A percentile compares a stretch with the other conserved stretches of the same genome.
Evolutionary conservation across 1,139 yeast species (phyloP).

Genomic region (Scheffersomyces cryptocercus): DNA sequence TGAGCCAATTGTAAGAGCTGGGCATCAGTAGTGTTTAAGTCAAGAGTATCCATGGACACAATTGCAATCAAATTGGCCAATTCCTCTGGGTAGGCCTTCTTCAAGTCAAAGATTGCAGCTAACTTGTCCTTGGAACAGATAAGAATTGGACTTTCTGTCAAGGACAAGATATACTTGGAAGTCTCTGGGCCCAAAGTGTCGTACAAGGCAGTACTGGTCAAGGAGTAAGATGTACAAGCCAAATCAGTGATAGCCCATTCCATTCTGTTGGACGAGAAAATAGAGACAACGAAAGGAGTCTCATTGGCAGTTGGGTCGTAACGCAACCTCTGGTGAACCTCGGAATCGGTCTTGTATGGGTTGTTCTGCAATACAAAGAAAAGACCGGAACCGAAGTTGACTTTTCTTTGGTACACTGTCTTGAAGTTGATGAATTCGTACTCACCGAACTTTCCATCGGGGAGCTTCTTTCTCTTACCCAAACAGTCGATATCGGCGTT

Average conservation of each 20-base stretch:
- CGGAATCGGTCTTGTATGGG: slow-evolving; percentile 33
- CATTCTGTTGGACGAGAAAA: slow-evolving; percentile 55
- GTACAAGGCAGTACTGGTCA: slow-evolving; percentile 62
- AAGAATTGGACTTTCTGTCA: slow-evolving; percentile 60
- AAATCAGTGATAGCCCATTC: slow-evolving; percentile 66
- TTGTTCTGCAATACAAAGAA: slow-evolving; percentile 51
- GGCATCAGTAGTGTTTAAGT: slow-evolving; percentile 16
- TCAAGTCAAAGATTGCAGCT: slow-evolving; percentile 38
- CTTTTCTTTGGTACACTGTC: slow-evolving; percentile 41
- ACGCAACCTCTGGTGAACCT: slow-evolving; percentile 27
- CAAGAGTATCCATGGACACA: slow-evolving; percentile 54
- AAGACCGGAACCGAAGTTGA: slow-evolving; percentile 65
- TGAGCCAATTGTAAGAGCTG: slow-evolving; percentile 22
- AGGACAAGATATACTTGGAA: slow-evolving; percentile 55
- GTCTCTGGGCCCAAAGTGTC: slow-evolving; percentile 66
- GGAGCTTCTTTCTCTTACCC: slow-evolving; percentile 47
- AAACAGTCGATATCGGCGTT: slow-evolving; percentile 45
- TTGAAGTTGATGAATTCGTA: slow-evolving; percentile 53
- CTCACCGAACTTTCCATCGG: slow-evolving; percentile 42
- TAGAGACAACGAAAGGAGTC: slow-evolving; percentile 48
- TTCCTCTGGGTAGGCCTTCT: slow-evolving; percentile 22
- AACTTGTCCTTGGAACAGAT: slow-evolving; percentile 51
- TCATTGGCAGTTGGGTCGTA: slow-evolving; percentile 23
- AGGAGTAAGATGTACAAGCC: slow-evolving; percentile 52
- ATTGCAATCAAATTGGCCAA: slow-evolving; percentile 27